These are phyloP conservation scores for Sphaerosporella brunnea DNA, from an alignment of 495 filamentous ascomycete genomes.

Conservation along the genomic window DNA sequence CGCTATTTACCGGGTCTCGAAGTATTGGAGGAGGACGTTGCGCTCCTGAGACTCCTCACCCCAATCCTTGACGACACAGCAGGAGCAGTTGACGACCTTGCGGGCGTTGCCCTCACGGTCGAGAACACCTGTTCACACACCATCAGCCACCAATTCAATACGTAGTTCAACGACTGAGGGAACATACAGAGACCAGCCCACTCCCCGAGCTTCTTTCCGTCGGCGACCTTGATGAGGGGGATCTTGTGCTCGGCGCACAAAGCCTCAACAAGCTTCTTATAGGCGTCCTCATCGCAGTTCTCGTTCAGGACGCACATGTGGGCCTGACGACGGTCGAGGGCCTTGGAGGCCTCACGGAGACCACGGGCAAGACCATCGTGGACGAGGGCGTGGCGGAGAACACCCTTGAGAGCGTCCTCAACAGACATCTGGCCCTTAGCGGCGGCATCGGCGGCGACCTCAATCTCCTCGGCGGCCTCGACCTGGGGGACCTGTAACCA, in stretches of 20 bases:
- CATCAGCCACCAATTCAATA: neutral
- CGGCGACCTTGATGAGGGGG: conserved; percentile 96
- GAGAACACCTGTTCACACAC: conserved; percentile 52
- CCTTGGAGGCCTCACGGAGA: conserved; percentile 93
- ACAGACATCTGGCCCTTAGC: conserved; percentile 89
- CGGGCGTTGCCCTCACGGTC: conserved; percentile 97
- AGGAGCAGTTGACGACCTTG: conserved; percentile 99
- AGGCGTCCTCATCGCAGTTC: conserved; percentile 97
- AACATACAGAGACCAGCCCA: conserved; percentile 97
- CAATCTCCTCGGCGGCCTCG: conserved; percentile 69
- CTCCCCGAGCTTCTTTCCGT: conserved; percentile 98
- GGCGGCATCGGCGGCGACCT: conserved; percentile 67
- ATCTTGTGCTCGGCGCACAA: conserved; percentile 98
- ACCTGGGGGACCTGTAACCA: conserved; percentile 33
- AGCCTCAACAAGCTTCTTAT: conserved; percentile 98
- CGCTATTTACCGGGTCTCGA: conserved; percentile 56
- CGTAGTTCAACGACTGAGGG: neutral
- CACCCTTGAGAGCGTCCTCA: conserved; percentile 91
- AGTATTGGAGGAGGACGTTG: conserved; percentile 96
- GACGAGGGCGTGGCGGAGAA: conserved; percentile 94
- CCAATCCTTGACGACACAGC: conserved; percentile 97
- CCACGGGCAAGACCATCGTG: conserved; percentile 98
- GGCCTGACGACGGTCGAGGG: conserved; percentile 89
- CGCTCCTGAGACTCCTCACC: conserved; percentile 98
- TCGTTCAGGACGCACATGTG: conserved; percentile 99